Evolutionary conservation across 2,329 filamentous ascomycete species (phyloP).

Genomic region (Cercospora brassicicola): DNA sequence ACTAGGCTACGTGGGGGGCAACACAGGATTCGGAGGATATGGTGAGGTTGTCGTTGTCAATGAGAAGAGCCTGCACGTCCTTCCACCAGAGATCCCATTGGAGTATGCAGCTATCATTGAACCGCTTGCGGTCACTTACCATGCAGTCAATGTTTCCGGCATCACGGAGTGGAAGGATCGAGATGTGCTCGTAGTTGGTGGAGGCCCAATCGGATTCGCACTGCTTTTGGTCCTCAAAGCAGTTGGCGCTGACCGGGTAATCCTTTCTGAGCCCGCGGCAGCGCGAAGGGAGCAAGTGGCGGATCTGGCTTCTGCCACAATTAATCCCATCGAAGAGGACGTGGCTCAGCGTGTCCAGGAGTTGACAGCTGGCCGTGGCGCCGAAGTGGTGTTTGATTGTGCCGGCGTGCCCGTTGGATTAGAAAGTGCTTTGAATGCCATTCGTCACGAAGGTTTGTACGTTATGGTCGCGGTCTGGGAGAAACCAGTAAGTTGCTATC

Average conservation of each 20-base stretch:
- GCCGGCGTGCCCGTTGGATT: slow-evolving; percentile 24
- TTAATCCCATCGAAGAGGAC: slow-evolving; percentile 27
- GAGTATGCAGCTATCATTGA: slow-evolving; percentile 29
- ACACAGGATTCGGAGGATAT: slow-evolving; percentile 28
- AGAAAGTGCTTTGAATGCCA: slow-evolving; percentile 26
- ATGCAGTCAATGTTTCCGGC: slow-evolving; percentile 26
- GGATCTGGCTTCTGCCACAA: slow-evolving; percentile 18
- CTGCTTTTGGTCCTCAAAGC: slow-evolving; percentile 26
- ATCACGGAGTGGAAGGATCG: slow-evolving; percentile 19
- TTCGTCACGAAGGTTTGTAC: slow-evolving; percentile 25
- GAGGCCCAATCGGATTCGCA: slow-evolving; percentile 30
- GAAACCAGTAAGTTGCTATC: slow-evolving; percentile 18
- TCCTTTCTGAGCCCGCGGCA: slow-evolving; percentile 26
- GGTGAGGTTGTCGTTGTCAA: slow-evolving; percentile 22
- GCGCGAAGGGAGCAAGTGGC: slow-evolving; percentile 21
- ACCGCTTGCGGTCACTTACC: slow-evolving; percentile 27
- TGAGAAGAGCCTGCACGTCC: slow-evolving; percentile 16
- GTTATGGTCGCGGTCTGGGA: slow-evolving; percentile 33
- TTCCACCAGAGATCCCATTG: slow-evolving; percentile 24
- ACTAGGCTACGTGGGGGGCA: slow-evolving; percentile 28
- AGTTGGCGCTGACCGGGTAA: slow-evolving; percentile 19
- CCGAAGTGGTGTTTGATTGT: slow-evolving; percentile 32
- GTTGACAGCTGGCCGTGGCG: slow-evolving; percentile 20
- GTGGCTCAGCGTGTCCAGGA: slow-evolving; percentile 22
- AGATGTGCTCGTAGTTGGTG: slow-evolving; percentile 28